Evolutionary conservation across 805 yeast genomes (phyloP).

Genomic region (Candida sithepensis): DNA sequence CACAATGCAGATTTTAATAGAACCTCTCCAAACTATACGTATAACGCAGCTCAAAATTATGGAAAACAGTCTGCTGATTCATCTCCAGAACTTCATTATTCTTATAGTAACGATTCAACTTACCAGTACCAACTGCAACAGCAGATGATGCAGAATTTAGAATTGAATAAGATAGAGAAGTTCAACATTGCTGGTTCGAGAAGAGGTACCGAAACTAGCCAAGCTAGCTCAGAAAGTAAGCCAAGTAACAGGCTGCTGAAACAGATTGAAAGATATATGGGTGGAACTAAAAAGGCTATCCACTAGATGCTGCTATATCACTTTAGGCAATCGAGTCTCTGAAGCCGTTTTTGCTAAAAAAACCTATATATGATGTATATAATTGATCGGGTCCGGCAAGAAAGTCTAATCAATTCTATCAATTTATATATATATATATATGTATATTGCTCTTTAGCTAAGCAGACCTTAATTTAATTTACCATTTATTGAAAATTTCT

Average conservation of each 20-base stretch:
- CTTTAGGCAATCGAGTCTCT: too few relatives aligned
- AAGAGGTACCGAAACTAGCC: slow-evolving; percentile 2
- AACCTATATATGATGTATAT: too few relatives aligned
- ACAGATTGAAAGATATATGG: slow-evolving; percentile 12
- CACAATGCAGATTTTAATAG: not conserved
- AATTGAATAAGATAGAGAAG: not conserved
- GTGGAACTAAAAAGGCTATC: not conserved
- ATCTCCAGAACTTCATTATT: slow-evolving; percentile 1
- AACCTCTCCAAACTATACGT: not conserved
- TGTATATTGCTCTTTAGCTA: too few relatives aligned
- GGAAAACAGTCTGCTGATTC: not conserved
- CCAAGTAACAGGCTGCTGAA: slow-evolving; percentile 8
- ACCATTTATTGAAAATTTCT: too few relatives aligned
- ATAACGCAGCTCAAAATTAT: not conserved
- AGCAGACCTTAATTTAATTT: too few relatives aligned
- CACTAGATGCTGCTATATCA: not conserved
- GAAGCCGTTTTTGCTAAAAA: too few relatives aligned
- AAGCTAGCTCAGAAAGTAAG: not conserved
- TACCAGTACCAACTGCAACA: slow-evolving; percentile 3
- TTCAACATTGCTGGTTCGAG: not conserved
- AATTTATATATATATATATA: too few relatives aligned
- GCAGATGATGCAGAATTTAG: not conserved
- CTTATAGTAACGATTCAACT: not conserved
- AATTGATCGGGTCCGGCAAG: too few relatives aligned
- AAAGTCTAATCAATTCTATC: too few relatives aligned